Conservation (phyloP, 495 filamentous ascomycete genomes). For the Penicillium riverlandense region DNA sequence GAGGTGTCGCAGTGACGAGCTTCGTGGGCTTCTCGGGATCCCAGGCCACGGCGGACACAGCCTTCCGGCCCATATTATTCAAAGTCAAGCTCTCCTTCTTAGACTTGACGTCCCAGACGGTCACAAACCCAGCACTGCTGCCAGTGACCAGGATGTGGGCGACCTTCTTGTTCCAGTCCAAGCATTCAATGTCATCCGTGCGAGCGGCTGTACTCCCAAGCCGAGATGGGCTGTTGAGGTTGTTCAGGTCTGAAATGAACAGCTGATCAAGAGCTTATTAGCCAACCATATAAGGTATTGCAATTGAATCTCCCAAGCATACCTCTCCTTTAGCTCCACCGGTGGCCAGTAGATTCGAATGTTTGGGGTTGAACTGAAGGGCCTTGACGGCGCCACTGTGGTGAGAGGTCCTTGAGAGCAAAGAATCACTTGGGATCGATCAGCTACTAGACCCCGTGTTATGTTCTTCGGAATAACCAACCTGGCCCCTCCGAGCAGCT, state of each 20-base stretch:
- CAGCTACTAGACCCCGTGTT: conserved; percentile 6
- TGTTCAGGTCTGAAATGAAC: conserved; percentile 89
- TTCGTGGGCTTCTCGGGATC: conserved; percentile 91
- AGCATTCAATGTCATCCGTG: conserved; percentile 86
- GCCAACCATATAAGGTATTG: neutral
- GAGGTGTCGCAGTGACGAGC: conserved; percentile 85
- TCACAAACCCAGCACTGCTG: conserved; percentile 90
- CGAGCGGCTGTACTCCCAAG: conserved; percentile 81
- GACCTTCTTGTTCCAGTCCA: conserved; percentile 99
- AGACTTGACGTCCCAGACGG: conserved; percentile 96
- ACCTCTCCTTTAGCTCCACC: conserved; percentile 88
- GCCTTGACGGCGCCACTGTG: conserved; percentile 91
- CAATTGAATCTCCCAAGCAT: neutral
- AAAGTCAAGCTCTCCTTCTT: conserved; percentile 94
- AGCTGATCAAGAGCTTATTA: conserved; percentile 34
- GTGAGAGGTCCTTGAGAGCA: conserved; percentile 84
- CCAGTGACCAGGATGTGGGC: conserved; percentile 93
- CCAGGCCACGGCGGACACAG: conserved; percentile 94
- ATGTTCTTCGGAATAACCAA: conserved; percentile 21
- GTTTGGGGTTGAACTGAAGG: conserved; percentile 94
- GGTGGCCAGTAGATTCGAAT: conserved; percentile 85
- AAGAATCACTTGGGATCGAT: conserved; percentile 53
- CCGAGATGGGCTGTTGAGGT: conserved; percentile 78
- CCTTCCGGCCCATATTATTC: conserved; percentile 85
- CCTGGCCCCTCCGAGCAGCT: conserved; percentile 60